Percentiles rank a stretch among this genome's conserved stretches.
Evolutionary conservation across 1,139 yeast species (phyloP).

Genomic region (Lodderomyces beijingensis): DNA sequence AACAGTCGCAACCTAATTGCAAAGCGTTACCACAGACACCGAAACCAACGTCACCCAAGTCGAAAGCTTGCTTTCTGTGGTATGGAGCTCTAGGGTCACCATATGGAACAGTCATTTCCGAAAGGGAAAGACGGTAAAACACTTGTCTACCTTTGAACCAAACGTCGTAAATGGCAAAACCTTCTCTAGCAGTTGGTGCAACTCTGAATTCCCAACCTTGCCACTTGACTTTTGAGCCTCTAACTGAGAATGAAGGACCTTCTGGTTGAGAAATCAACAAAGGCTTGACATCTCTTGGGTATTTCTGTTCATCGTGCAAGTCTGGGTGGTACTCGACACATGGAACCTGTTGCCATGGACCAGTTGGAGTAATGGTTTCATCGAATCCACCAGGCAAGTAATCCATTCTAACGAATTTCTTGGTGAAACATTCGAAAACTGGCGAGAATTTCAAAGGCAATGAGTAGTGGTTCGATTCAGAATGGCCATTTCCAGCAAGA

Average conservation of each 20-base stretch:
- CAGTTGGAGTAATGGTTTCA: constrained; percentile 54
- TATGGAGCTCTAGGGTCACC: constrained; percentile 89
- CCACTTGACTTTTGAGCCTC: constrained; percentile 70
- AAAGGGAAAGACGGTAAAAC: constrained; percentile 72
- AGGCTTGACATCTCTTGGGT: constrained; percentile 65
- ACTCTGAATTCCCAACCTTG: constrained; percentile 89
- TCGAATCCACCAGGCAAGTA: constrained; percentile 73
- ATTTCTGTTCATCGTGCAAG: constrained; percentile 51
- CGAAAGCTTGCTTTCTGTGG: constrained; percentile 91
- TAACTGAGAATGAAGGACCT: constrained; percentile 72
- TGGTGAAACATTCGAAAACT: constrained; percentile 65
- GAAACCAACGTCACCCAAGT: constrained; percentile 87
- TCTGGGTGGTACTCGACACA: constrained; percentile 73
- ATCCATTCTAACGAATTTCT: constrained; percentile 70
- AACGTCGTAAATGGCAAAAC: constrained; percentile 74
- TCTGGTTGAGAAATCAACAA: constrained; percentile 76
- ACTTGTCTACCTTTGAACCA: constrained; percentile 77
- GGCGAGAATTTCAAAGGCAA: constrained; percentile 81
- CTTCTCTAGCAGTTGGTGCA: constrained; percentile 75
- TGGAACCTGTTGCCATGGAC: constrained; percentile 57
- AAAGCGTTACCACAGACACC: constrained; percentile 76
- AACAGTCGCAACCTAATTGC: constrained; percentile 82
- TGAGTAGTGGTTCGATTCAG: constrained; percentile 82
- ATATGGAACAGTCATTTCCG: constrained; percentile 92
- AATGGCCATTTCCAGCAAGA: constrained; percentile 60